Evolutionary conservation across 306 rosid genomes (phyloP).

Genomic region (Cucumis hystrix): DNA sequence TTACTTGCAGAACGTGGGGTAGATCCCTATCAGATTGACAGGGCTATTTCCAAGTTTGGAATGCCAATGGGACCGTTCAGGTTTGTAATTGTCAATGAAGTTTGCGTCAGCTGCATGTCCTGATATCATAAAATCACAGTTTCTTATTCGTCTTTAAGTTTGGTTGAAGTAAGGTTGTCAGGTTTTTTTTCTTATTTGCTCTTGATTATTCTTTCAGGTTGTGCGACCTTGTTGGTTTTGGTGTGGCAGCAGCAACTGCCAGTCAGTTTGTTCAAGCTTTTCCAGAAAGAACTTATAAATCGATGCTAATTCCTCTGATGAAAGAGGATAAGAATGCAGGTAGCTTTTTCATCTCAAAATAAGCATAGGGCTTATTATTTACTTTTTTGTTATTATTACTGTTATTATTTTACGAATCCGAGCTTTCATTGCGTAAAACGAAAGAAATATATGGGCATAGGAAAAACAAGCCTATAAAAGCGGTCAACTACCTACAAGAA

Average conservation of each 20-base stretch:
- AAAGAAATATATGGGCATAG: neutral
- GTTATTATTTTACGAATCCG: too few relatives aligned
- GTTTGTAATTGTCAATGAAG: slow-evolving; percentile 22
- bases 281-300: slow-evolving; percentile 75
- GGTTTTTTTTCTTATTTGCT: neutral
- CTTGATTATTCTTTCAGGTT: slow-evolving; percentile 37
- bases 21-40: slow-evolving; percentile 73
- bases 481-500: neutral
- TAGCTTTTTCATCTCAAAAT: slow-evolving; percentile 5
- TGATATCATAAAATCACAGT: neutral
- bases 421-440: too few relatives aligned
- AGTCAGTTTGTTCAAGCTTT: slow-evolving; percentile 38
- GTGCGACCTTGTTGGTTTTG: slow-evolving; percentile 87
- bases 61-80: slow-evolving; percentile 99
- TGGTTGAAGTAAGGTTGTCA: too few relatives aligned
- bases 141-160: too few relatives aligned
- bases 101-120: slow-evolving; percentile 7
- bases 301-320: slow-evolving; percentile 72
- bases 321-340: slow-evolving; percentile 88
- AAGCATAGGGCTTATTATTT: neutral
- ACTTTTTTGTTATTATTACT: too few relatives aligned
- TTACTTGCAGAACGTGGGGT: slow-evolving; percentile 76
- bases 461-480: neutral
- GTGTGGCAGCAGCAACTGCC: slow-evolving; percentile 72
- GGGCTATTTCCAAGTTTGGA: slow-evolving; percentile 49